A percentile compares a stretch with the other conserved stretches of the same genome.
phyloP scores from a whole-genome alignment of 2,329 filamentous ascomycete genomes.

The Gaeumannomyces tritici region DNA sequence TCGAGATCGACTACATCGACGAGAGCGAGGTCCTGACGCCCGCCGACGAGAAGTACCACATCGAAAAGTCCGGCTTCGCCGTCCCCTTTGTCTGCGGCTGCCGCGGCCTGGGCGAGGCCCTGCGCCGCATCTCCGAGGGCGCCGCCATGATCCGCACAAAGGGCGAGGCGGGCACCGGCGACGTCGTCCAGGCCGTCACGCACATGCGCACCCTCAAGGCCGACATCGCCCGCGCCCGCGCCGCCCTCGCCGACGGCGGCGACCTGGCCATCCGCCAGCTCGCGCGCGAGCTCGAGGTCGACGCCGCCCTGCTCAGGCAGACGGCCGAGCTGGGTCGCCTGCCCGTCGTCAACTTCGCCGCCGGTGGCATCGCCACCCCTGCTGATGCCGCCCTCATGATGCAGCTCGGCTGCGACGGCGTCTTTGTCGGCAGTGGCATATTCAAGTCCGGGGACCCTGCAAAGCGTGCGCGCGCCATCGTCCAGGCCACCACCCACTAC shows the following conservation, averaged over 20 bases:
- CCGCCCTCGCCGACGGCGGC: constrained; percentile 52
- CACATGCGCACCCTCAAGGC: constrained; percentile 88
- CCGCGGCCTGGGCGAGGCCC: constrained; percentile 85
- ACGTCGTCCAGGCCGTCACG: constrained; percentile 91
- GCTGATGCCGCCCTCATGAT: constrained; percentile 96
- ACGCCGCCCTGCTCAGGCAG: constrained; percentile 72
- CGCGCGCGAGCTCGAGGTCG: constrained; percentile 72
- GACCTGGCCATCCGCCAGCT: constrained; percentile 52
- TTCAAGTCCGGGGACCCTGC: constrained; percentile 93
- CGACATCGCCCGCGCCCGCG: constrained; percentile 73
- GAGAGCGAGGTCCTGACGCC: constrained; percentile 97
- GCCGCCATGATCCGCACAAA: constrained; percentile 99
- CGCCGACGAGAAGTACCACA: constrained; percentile 82
- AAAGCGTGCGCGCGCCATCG: constrained; percentile 87
- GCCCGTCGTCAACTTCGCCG: constrained; percentile 95
- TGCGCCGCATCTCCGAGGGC: constrained; percentile 83
- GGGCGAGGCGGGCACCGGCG: constrained; percentile 93
- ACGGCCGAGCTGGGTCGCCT: constrained; percentile 79
- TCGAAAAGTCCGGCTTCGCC: constrained; percentile 75
- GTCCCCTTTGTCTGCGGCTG: constrained; percentile 95
- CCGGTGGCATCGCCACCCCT: constrained; percentile 97
- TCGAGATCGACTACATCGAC: constrained; percentile 96
- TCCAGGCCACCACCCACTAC: constrained; percentile 87
- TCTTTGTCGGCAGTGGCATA: constrained; percentile 94
- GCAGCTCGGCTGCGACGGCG: constrained; percentile 95